Evolutionary conservation across 306 rosid genomes (phyloP), one percentile per base, ranked within the genome.

Genomic region (Castanea crenata): DNA sequence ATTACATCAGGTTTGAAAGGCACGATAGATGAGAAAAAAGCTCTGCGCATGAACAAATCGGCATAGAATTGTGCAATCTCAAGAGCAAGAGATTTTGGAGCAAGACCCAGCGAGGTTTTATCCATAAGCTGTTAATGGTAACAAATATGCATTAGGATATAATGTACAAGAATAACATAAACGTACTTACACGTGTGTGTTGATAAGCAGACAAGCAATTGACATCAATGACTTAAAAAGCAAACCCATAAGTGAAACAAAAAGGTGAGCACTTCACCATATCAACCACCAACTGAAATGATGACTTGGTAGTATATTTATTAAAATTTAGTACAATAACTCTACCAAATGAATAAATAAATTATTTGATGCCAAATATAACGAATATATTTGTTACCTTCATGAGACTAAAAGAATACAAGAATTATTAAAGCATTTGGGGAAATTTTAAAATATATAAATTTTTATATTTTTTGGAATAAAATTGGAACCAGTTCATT

Each of bases 1-100:
- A 93, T 49, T 41, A 89, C 90, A 69, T 91, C 92, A 16, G 97
- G 98, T 68, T 85, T 81, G 82, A 91, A 84, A 80, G 92, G 94
- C 61, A 90, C 73, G 35, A 93, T 65, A 55, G 97, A 91, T 34
- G 89, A 38, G 80, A 87, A 79, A 86, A 91, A 91, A 34, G 98
- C 92, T 82, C 98, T 82, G 38, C 92, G 92, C 97, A 93, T 93
- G 89, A 77, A 84, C 75, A 91, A 71, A 83, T 93, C 98, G 72
- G 97, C 83, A 87, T 88, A 93, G 88, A 93, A 90, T 74, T 93
- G 90, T 16, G 77, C 91, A 72, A 87, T 73, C 75, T 90, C 94
- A 88, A 93, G 58, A 16, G 92, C 90, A 41, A 91, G 86, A 19
- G 98, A 93, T 73, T 86, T 87, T 72, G 89, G 83, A 73, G 97